Evolutionary conservation across 768 basidiomycete genomes (phyloP).

Genomic region (Cubamyces sp.): DNA sequence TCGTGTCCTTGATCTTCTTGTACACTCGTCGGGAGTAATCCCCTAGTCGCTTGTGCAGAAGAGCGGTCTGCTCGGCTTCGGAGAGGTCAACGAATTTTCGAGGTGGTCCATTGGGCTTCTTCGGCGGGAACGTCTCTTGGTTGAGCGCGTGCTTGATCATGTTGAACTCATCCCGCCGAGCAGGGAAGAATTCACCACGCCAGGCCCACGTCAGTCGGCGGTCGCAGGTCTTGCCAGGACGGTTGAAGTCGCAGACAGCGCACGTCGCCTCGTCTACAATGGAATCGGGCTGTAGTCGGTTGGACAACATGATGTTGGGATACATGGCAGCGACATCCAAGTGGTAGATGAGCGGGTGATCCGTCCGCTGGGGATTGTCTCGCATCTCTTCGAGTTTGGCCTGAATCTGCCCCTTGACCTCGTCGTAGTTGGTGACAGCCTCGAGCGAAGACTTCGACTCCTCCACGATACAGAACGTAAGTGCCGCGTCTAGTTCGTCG

Average conservation of each 20-base stretch:
- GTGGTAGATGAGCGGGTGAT: conserved; percentile 97
- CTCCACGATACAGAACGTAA: conserved; percentile 85
- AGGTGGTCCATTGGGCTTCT: conserved; percentile 69
- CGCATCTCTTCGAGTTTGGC: conserved; percentile 84
- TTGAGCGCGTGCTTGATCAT: conserved; percentile 98
- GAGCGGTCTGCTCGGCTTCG: conserved; percentile 83
- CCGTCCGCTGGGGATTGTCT: conserved; percentile 85
- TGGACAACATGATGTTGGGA: conserved; percentile 99
- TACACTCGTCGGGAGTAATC: conserved; percentile 99
- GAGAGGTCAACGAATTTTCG: conserved; percentile 85
- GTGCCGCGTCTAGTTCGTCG: conserved; percentile 89
- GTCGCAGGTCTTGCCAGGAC: conserved; percentile 95
- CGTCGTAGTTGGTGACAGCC: conserved; percentile 91
- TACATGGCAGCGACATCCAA: conserved; percentile 99
- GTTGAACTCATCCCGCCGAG: conserved; percentile 95
- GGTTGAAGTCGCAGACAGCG: conserved; percentile 97
- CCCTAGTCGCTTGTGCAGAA: conserved; percentile 94
- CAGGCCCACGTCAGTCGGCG: conserved; percentile 96
- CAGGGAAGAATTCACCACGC: conserved; percentile 98
- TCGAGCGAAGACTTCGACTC: conserved; percentile 82
- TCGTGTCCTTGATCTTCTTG: conserved; percentile 97
- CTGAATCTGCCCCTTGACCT: conserved; percentile 82
- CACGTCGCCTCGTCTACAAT: conserved; percentile 96
- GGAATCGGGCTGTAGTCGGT: conserved; percentile 97
- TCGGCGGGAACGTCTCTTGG: conserved; percentile 89